Percentiles rank a stretch among this genome's conserved stretches.
Evolutionary conservation across 2,329 filamentous ascomycete species (phyloP).

Genomic region (Cladosporium sp.): DNA sequence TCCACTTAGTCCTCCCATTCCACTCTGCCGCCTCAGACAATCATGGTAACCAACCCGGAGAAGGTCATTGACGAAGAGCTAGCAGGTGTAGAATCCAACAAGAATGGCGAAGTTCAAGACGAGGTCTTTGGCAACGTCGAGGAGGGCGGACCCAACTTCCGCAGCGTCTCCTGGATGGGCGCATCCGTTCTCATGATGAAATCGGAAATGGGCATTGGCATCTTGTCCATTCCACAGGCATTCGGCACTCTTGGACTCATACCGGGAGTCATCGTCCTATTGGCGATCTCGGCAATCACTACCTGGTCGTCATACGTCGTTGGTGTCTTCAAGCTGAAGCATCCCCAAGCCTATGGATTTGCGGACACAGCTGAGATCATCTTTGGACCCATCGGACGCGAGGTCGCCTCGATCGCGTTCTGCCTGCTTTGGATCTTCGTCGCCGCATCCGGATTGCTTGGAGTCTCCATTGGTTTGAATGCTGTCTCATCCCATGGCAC

Average conservation of each 20-base stretch:
- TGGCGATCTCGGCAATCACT: constrained; percentile 40
- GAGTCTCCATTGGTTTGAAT: constrained; percentile 14
- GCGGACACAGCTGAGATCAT: constrained; percentile 53
- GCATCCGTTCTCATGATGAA: constrained; percentile 46
- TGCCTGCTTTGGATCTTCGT: constrained; percentile 10
- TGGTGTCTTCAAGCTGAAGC: constrained; percentile 50
- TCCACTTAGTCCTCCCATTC: neutral
- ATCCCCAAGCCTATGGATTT: constrained; percentile 54
- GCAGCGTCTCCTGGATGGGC: constrained; percentile 37
- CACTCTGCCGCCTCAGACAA: neutral
- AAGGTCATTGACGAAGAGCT: constrained; percentile 4
- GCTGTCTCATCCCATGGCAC: constrained; percentile 25
- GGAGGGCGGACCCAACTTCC: constrained; percentile 18
- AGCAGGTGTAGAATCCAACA: constrained; percentile 7
- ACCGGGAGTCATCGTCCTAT: constrained; percentile 44
- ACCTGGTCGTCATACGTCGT: constrained; percentile 49
- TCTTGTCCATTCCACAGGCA: constrained; percentile 46
- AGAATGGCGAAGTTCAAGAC: constrained; percentile 17
- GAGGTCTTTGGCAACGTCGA: constrained; percentile 19
- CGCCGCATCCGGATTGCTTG: constrained; percentile 2
- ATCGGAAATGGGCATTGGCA: constrained; percentile 43
- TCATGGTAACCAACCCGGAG: constrained; percentile 2
- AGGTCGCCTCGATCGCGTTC: constrained; percentile 37
- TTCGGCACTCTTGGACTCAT: constrained; percentile 46
- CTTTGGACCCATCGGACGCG: constrained; percentile 50